Evolutionary conservation across 208 protist species (phyloP), one percentile per base, ranked within the genome.

Genomic region (Crithidia bombi): DNA sequence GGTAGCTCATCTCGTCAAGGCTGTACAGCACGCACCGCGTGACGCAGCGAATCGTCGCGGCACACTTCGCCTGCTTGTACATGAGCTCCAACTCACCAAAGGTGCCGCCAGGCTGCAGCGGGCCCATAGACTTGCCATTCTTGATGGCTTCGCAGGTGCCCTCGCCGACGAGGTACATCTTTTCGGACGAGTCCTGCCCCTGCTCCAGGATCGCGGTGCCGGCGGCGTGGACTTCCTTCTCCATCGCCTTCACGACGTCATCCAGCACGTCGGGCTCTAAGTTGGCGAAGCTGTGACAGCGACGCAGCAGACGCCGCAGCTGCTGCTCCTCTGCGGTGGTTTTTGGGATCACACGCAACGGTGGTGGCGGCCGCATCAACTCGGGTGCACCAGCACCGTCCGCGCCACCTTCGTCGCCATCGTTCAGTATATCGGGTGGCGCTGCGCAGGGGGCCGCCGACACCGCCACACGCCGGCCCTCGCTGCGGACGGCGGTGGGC

Each of bases 51-150:
- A 97, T 81, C 5, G 93, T 96, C 11, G 90, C 89, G 21, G 85
- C 82, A 68, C 86, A 91, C 72, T 77, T 80, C 21, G 83, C 76
- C 46, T 90, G 88, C 65, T 90, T 85, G 78, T 94, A 96, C 89
- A 97, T 95, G 67, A 97, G 51, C 79, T 94, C 90, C 15, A 96
- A 69, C 47, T 93, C 89, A 0, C 91, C 93, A 66, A 97, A 96
- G 17, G 80, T 85, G 30, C 69, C 79, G 17, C 93, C 93, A 12
- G 69, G 65, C 66, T 75, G 58, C 43, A 94, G 56, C 41, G 80
- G 73, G 47, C 75, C 78, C 25, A 96, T 71, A 15, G 75, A 46
- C 65, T 81, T 87, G 54, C 87, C 89, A 52, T 94, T 89, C 65
- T 92, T 90, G 58, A 96, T 88, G 6, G 85, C 82, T 55, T 95